Evolutionary conservation across 805 yeast genomes (phyloP).

Genomic region (Lipomyces japonicus): DNA sequence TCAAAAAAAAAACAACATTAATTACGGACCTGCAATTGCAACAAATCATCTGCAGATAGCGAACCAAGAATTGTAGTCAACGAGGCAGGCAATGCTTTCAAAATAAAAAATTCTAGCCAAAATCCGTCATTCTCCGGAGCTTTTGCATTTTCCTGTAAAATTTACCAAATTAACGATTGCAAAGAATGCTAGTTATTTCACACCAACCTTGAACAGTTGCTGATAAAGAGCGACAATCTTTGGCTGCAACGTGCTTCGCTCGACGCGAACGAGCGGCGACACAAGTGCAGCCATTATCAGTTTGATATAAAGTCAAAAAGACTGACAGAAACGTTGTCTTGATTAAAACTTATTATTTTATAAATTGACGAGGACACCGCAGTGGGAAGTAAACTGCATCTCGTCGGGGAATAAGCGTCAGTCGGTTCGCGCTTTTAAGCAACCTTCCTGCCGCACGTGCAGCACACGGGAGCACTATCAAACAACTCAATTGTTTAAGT

Average conservation of each 20-base stretch:
- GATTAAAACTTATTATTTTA: too few relatives aligned
- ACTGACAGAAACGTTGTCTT: too few relatives aligned
- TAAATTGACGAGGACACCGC: too few relatives aligned
- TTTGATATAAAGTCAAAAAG: too few relatives aligned
- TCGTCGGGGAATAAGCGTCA: too few relatives aligned
- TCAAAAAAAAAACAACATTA: neutral
- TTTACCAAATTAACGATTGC: neutral
- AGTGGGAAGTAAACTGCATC: too few relatives aligned
- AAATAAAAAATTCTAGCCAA: slow-evolving; percentile 38
- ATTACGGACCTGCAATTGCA: slow-evolving; percentile 14
- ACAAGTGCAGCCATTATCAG: slow-evolving; percentile 26
- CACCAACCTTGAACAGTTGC: slow-evolving; percentile 33
- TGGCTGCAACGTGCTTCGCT: slow-evolving; percentile 33
- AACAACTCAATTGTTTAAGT: too few relatives aligned
- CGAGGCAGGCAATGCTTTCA: slow-evolving; percentile 30
- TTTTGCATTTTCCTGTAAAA: slow-evolving; percentile 14
- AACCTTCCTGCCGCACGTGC: too few relatives aligned
- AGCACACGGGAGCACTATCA: too few relatives aligned
- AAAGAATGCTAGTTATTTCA: neutral
- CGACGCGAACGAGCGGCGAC: slow-evolving; percentile 36
- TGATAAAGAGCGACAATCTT: slow-evolving; percentile 39
- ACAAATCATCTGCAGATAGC: slow-evolving; percentile 22
- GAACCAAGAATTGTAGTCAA: slow-evolving; percentile 19
- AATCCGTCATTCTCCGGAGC: slow-evolving; percentile 32
- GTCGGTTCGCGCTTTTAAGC: too few relatives aligned